Conservation (phyloP, 2,329 filamentous ascomycete genomes). For the Hymenoscyphus albidus region DNA sequence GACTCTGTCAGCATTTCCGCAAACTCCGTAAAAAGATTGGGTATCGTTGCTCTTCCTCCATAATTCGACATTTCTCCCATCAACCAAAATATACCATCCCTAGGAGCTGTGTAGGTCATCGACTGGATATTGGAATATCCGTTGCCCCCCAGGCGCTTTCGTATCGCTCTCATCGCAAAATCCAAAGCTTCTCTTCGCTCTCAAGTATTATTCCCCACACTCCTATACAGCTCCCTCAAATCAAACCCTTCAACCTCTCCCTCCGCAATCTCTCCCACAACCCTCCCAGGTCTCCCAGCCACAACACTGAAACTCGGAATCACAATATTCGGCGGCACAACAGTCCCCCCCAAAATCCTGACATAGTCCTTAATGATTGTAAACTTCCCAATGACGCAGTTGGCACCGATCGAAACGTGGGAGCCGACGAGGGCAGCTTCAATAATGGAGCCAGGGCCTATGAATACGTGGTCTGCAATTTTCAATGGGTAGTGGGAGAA, state of each 20-base stretch:
- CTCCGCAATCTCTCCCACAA: constrained; percentile 77
- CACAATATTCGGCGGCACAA: constrained; percentile 84
- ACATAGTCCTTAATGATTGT: constrained; percentile 93
- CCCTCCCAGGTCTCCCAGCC: constrained; percentile 73
- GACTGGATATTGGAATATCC: not conserved
- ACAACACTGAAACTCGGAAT: constrained; percentile 90
- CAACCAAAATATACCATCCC: not conserved
- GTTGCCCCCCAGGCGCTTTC: not conserved
- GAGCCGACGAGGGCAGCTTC: constrained; percentile 80
- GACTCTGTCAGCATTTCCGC: not conserved
- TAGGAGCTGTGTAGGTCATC: not conserved
- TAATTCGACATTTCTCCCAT: not conserved
- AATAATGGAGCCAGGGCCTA: constrained; percentile 71
- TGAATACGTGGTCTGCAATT: constrained; percentile 90
- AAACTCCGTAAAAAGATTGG: not conserved
- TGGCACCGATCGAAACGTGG: constrained; percentile 79
- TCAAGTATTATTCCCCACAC: constrained; percentile 48
- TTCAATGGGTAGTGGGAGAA: constrained; percentile 86
- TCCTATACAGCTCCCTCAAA: constrained; percentile 61
- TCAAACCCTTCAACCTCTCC: constrained; percentile 64
- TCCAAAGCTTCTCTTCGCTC: not conserved
- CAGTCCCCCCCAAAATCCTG: constrained; percentile 76
- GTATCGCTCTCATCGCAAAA: not conserved
- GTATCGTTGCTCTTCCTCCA: not conserved
- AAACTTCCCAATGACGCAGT: constrained; percentile 77